Evolutionary conservation across 116 monocot species (phyloP), one percentile per base, ranked within the genome.

Genomic region (Dioscorea cayenensis): DNA sequence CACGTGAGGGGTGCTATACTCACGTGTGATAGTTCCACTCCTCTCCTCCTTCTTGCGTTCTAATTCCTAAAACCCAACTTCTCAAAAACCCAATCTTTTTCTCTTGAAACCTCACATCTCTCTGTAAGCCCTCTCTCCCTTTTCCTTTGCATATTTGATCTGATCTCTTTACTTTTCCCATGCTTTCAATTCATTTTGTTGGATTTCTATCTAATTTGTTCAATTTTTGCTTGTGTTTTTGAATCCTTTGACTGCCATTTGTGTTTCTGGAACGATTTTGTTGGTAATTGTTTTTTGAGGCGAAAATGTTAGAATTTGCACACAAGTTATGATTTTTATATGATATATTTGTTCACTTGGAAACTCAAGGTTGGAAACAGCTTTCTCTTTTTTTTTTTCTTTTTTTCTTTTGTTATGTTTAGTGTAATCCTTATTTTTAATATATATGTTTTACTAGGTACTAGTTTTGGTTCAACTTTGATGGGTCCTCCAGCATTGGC

Each of bases 401-500:
- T 29, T 3, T 32, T 32, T 32, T 32, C 2, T 32, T 32, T 32
- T 25, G 25, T 25, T 25, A 25, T 25, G 25, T 25, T 25, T 25
- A 25, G 1, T 25, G 25, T 25, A 25, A 25, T 25, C 25, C 25
- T 32, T 32, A 6, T 43, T 43, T n/a, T 55, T 55, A 55, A 27
- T 49, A 3, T 49, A 4, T 32, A 32, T 32, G 32, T 6, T 69
- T 63, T 62, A 27, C 14, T 66, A 65, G 70, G 69, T 22, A 3
- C 32, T 32, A 38, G 18, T 18, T 55, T 55, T 55, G 17, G n/a
- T 16, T 18, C n/a, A 55, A 16, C 5, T 37, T 79, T 32, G 67
- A 79, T 83, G 76, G 79, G 67, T 36, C 79, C 83, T 67, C 79
- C 79, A 67, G 60, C 71, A 66, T 60, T 76, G 75, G 75, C 76